These are phyloP conservation scores for Chimonanthus praecox DNA, from an alignment of 164 flowering plant genomes.

Conservation along the genomic window DNA sequence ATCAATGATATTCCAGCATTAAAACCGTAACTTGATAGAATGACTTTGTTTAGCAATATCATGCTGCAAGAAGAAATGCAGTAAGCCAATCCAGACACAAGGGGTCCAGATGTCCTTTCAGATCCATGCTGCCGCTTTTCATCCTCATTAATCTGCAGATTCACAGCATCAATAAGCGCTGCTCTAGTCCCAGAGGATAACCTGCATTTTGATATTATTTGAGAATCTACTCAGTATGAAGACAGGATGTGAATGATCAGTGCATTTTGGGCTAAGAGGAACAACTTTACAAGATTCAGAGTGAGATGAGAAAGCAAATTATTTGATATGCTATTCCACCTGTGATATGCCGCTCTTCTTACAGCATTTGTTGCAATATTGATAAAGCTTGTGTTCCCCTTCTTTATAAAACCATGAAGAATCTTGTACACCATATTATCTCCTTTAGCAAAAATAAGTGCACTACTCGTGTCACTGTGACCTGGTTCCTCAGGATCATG, in stretches of 20 bases:
- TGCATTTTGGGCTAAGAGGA: background rate
- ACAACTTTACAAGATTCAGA: background rate
- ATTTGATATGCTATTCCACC: constrained; percentile 16
- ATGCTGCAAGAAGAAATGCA: constrained; percentile 86
- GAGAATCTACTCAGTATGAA: background rate
- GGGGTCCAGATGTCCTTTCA: constrained; percentile 45
- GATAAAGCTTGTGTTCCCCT: constrained; percentile 27
- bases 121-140: constrained; percentile 35
- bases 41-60: constrained; percentile 74
- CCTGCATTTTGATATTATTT: constrained; percentile 17
- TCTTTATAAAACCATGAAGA: constrained; percentile 31
- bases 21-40: constrained; percentile 62
- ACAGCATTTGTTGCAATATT: constrained; percentile 26
- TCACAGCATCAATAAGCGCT: constrained; percentile 10
- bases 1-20: constrained; percentile 77
- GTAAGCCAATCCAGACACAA: constrained; percentile 70
- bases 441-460: constrained; percentile 16
- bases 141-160: constrained; percentile 18
- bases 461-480: constrained; percentile 14
- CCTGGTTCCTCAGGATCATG: constrained; percentile 28
- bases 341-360: constrained; percentile 31
- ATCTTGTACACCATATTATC: constrained; percentile 25
- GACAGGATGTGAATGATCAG: background rate
- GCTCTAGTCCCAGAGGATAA: constrained; percentile 27
- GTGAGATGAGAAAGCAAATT: background rate